Conservation (phyloP, 306 rosid genomes). For the Cicer bijugum region DNA sequence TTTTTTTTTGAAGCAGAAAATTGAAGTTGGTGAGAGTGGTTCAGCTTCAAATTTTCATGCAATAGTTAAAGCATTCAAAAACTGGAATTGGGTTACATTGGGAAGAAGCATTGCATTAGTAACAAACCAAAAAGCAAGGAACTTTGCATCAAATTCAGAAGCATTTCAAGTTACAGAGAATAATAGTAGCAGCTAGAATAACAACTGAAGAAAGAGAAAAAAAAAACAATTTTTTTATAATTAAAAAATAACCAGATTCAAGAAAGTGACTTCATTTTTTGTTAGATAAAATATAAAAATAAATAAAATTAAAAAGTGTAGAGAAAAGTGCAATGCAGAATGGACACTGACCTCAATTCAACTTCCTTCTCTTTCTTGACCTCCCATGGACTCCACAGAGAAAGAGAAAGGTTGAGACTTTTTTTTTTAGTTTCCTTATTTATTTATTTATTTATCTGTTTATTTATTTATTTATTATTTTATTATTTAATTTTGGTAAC, state of each 20-base stretch:
- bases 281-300: conserved; percentile 2
- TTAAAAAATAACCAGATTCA: neutral
- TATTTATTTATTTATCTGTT: neutral
- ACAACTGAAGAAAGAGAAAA: conserved; percentile 39
- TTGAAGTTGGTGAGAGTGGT: conserved; percentile 9
- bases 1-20: conserved; percentile 36
- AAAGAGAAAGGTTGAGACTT: conserved; percentile 32
- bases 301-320: conserved; percentile 1
- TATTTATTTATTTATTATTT: neutral
- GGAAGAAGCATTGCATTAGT: neutral
- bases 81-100: conserved; percentile 38
- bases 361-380: conserved; percentile 38
- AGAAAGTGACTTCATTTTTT: conserved; percentile 46
- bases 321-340: conserved; percentile 43
- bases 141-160: conserved; percentile 45
- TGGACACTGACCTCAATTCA: conserved; percentile 42
- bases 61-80: conserved; percentile 13
- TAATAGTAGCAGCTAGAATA: conserved; percentile 18
- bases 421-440: neutral
- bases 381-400: conserved; percentile 26
- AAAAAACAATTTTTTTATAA: neutral
- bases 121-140: conserved; percentile 35
- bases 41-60: conserved; percentile 36
- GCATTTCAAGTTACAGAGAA: conserved; percentile 44
- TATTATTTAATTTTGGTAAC: conserved; percentile 21